These are phyloP conservation scores for Chaetomium sp. DNA, from an alignment of 2,329 filamentous ascomycete genomes.

Conservation along the genomic window DNA sequence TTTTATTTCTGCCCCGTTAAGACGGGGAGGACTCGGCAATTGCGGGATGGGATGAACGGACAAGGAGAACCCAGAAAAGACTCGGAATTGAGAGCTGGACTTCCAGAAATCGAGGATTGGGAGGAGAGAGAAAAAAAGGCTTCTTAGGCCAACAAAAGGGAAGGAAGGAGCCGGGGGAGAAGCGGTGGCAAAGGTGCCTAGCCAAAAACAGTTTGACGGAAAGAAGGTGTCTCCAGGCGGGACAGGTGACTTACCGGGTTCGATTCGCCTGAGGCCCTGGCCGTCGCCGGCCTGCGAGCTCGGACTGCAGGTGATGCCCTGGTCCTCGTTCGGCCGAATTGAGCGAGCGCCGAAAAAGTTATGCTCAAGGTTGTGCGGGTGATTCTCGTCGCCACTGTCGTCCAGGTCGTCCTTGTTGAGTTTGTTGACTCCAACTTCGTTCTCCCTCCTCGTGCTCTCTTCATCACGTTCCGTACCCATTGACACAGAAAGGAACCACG, in stretches of 20 bases:
- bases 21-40: not conserved
- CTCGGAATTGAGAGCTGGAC: not conserved
- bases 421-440: too few species aligned
- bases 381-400: too few species aligned
- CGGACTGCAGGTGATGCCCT: not conserved
- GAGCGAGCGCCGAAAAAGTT: too few species aligned
- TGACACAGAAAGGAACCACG: not conserved
- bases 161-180: not conserved
- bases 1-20: too few species aligned
- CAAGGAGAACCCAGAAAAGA: not conserved
- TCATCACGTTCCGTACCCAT: too few species aligned
- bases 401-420: too few species aligned
- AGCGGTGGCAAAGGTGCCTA: not conserved
- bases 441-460: too few species aligned
- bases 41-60: not conserved
- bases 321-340: not conserved
- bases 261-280: not conserved
- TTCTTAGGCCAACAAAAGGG: too few species aligned
- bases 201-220: not conserved
- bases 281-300: not conserved
- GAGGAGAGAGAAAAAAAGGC: not conserved
- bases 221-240: too few species aligned
- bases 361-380: too few species aligned
- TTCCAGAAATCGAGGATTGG: not conserved
- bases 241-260: not conserved